Evolutionary conservation across 306 rosid species (phyloP).

Genomic region (Vigna unguiculata): DNA sequence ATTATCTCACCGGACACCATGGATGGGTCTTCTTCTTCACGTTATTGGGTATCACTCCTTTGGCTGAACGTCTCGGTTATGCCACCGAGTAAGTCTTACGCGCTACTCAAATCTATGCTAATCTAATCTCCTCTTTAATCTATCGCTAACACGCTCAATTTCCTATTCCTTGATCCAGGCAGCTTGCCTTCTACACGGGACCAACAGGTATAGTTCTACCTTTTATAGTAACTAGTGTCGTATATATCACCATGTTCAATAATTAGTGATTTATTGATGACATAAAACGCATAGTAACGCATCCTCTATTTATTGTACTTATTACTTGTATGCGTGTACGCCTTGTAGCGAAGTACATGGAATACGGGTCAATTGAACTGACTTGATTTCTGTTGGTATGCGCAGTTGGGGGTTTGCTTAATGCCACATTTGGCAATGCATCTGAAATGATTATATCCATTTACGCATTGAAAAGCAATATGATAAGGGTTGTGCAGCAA

Average conservation of each 20-base stretch:
- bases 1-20: slow-evolving; percentile 67
- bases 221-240: too few relatives aligned
- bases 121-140: not conserved
- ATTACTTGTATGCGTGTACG: not conserved
- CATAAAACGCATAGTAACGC: not conserved
- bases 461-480: slow-evolving; percentile 81
- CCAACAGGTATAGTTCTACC: slow-evolving; percentile 67
- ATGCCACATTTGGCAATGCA: slow-evolving; percentile 93
- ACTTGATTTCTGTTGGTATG: slow-evolving; percentile 28
- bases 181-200: slow-evolving; percentile 92
- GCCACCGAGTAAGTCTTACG: slow-evolving; percentile 71
- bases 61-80: slow-evolving; percentile 93
- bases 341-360: not conserved
- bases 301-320: too few relatives aligned
- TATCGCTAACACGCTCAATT: slow-evolving; percentile 25
- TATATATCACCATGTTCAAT: not conserved
- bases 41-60: slow-evolving; percentile 79
- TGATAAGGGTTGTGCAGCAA: slow-evolving; percentile 97
- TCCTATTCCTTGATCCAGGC: slow-evolving; percentile 61
- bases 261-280: too few relatives aligned
- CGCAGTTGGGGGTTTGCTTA: slow-evolving; percentile 95
- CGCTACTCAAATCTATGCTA: too few relatives aligned
- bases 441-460: slow-evolving; percentile 92
- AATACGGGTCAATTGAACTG: not conserved
- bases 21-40: slow-evolving; percentile 92